A percentile compares a stretch with the other conserved stretches of the same genome.
phyloP scores from a whole-genome alignment of 2,329 filamentous ascomycete genomes.

The Myriosclerotinia duriaeana region DNA sequence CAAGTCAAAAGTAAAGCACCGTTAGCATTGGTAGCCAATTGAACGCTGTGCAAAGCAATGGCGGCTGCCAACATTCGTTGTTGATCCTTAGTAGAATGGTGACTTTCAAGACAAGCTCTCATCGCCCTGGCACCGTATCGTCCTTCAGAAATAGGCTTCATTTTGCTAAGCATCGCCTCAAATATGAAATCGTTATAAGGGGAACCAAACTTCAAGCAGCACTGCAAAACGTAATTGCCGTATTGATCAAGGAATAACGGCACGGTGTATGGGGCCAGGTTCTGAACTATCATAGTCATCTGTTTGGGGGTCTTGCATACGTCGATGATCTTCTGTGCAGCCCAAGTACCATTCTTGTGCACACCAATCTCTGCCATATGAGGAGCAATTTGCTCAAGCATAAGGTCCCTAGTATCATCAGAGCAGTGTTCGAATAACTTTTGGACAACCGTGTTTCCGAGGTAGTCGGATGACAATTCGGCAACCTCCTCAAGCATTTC shows the following conservation, averaged over 20 bases:
- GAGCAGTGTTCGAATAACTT: conserved; percentile 98
- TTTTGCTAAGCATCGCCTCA: conserved; percentile 88
- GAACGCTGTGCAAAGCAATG: conserved; percentile 94
- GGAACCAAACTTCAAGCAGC: conserved; percentile 85
- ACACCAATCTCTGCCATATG: conserved; percentile 95
- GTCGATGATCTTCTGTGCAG: conserved; percentile 98
- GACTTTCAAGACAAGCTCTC: conserved; percentile 94
- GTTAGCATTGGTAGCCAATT: conserved; percentile 93
- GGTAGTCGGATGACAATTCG: conserved; percentile 90
- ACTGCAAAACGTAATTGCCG: conserved; percentile 97
- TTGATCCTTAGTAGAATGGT: conserved; percentile 91
- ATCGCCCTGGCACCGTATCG: conserved; percentile 94
- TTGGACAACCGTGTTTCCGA: conserved; percentile 98
- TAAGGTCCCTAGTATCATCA: conserved; percentile 83
- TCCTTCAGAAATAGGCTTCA: conserved; percentile 92
- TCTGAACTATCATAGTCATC: conserved; percentile 80
- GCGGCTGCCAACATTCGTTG: conserved; percentile 91
- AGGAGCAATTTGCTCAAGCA: conserved; percentile 83
- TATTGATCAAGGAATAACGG: conserved; percentile 96
- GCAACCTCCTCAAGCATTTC: conserved; percentile 97
- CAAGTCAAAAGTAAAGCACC: conserved; percentile 91
- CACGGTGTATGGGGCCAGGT: conserved; percentile 81
- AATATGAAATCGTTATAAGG: conserved; percentile 97
- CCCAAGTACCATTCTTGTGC: conserved; percentile 99
- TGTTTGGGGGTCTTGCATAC: conserved; percentile 83